These are phyloP conservation scores for Fusarium sp. DNA, from an alignment of 2,329 filamentous ascomycete genomes.

Conservation along the genomic window DNA sequence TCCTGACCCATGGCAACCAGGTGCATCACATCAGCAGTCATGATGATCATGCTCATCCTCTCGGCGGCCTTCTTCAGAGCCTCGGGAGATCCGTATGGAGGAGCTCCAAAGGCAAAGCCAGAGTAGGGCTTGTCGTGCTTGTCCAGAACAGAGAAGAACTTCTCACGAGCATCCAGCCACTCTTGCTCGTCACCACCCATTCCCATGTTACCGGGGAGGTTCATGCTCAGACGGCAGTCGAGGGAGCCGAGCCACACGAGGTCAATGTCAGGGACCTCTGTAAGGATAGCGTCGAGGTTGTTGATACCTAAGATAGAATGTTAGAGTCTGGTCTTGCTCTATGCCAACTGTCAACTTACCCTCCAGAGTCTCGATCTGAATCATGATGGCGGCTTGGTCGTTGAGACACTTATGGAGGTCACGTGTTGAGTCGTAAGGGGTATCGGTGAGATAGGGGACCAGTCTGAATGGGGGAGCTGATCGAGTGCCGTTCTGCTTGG, in stretches of 20 bases:
- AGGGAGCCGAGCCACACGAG: constrained; percentile 58
- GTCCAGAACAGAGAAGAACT: constrained; percentile 52
- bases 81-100: constrained; percentile 41
- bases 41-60: constrained; percentile 1
- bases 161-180: constrained; percentile 51
- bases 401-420: constrained; percentile 55
- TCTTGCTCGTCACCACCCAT: constrained; percentile 52
- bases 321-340: not conserved
- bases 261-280: constrained; percentile 57
- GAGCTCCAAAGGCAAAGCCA: constrained; percentile 45
- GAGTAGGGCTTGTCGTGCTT: constrained; percentile 59
- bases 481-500: constrained; percentile 51
- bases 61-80: constrained; percentile 27
- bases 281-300: constrained; percentile 62
- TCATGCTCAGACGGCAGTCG: constrained; percentile 58
- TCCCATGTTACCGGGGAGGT: constrained; percentile 48
- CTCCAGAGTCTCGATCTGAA: constrained; percentile 57
- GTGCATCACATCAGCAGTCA: constrained; percentile 13
- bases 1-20: constrained; percentile 34
- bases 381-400: constrained; percentile 59
- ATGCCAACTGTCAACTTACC: constrained; percentile 10
- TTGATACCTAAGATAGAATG: constrained; percentile 46
- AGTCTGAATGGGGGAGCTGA: constrained; percentile 58
- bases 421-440: constrained; percentile 42
- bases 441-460: constrained; percentile 54